A percentile compares a stretch with the other conserved stretches of the same genome.
phyloP scores from a whole-genome alignment of 164 flowering plant genomes.

The Malania oleifera region DNA sequence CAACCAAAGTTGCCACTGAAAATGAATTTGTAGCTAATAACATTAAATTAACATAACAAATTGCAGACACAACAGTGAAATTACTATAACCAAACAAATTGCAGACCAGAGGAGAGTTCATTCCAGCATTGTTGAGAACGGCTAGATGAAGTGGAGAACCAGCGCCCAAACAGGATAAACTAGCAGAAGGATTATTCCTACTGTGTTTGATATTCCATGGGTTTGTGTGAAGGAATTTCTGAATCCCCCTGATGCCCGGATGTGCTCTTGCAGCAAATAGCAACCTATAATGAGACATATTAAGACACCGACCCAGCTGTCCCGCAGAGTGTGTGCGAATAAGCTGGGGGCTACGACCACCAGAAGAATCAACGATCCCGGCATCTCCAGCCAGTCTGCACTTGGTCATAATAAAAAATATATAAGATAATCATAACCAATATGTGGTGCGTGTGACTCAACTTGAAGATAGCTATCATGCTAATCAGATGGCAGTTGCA shows the following conservation, averaged over 20 bases:
- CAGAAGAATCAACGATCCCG: conserved; percentile 76
- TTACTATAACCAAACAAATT: no score
- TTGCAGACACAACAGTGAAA: no score
- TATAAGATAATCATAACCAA: no score
- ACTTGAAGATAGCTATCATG: no score
- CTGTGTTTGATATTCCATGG: conserved; percentile 75
- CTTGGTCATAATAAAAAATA: no score
- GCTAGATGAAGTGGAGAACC: conserved; percentile 37
- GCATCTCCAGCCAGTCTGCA: conserved; percentile 89
- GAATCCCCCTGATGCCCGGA: conserved; percentile 87
- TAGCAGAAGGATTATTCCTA: conserved; percentile 69
- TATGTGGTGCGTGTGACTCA: no score
- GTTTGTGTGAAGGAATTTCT: conserved; percentile 71
- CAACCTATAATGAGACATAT: conserved; percentile 69
- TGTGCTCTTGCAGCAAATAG: conserved; percentile 90
- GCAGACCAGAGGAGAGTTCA: no score
- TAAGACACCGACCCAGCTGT: conserved; percentile 43
- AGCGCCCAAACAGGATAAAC: conserved; percentile 77
- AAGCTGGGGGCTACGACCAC: conserved; percentile 76
- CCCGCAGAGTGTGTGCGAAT: conserved; percentile 49
- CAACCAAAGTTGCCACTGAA: no score
- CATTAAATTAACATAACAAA: no score
- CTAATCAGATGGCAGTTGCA: no score
- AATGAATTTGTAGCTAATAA: no score
- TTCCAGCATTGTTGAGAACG: no score